phyloP scores from a whole-genome alignment of 2,329 filamentous ascomycete genomes.

The Botrytis squamosa region DNA sequence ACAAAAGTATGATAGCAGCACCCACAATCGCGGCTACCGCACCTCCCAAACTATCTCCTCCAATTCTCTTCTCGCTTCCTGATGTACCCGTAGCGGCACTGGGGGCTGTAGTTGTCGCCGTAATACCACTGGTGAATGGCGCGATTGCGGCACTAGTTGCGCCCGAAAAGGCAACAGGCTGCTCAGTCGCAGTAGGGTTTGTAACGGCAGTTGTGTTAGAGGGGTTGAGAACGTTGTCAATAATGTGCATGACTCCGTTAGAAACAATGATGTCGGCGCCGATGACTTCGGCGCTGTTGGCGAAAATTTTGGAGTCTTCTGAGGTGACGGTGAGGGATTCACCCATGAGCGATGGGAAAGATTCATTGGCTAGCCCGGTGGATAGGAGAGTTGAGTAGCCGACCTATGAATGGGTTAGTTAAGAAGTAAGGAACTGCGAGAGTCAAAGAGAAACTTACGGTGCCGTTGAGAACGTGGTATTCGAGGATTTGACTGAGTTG shows the following conservation, averaged over 20 bases:
- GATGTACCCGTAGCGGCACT: constrained; percentile 29
- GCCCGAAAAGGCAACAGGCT: constrained; percentile 40
- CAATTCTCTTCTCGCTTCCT: neutral
- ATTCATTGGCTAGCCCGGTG: constrained; percentile 33
- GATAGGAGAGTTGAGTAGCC: constrained; percentile 39
- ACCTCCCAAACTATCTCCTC: neutral
- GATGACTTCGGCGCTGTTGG: constrained; percentile 44
- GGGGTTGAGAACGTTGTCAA: constrained; percentile 49
- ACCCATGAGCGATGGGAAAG: constrained; percentile 35
- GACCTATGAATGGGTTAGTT: constrained; percentile 35
- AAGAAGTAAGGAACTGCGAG: neutral
- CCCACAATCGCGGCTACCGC: constrained; percentile 40
- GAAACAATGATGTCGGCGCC: constrained; percentile 40
- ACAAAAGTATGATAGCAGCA: neutral
- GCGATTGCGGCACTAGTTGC: constrained; percentile 29
- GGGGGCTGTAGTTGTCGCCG: constrained; percentile 44
- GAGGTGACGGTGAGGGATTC: constrained; percentile 39
- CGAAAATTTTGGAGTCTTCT: constrained; percentile 40
- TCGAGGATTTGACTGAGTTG: constrained; percentile 38
- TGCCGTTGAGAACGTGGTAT: constrained; percentile 32
- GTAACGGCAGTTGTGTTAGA: constrained; percentile 41
- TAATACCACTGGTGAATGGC: constrained; percentile 45
- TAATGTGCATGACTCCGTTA: constrained; percentile 41
- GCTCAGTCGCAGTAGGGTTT: constrained; percentile 41
- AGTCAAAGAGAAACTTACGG: neutral